These are phyloP conservation scores for Fusarium succisae DNA, from an alignment of 2,329 filamentous ascomycete species.

Conservation along the genomic window DNA sequence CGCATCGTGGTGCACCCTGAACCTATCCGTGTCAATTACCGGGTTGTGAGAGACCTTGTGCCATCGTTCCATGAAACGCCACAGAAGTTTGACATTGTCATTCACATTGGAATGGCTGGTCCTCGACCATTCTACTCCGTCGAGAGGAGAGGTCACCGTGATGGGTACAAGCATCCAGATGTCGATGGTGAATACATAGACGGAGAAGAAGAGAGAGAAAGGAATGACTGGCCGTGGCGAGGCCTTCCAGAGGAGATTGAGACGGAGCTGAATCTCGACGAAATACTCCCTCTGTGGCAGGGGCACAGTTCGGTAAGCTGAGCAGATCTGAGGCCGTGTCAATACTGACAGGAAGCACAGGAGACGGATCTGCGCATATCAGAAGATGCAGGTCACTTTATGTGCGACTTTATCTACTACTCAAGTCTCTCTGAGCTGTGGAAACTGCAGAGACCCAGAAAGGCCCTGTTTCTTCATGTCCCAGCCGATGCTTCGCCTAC, in stretches of 20 bases:
- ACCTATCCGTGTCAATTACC: constrained; percentile 77
- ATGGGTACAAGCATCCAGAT: constrained; percentile 76
- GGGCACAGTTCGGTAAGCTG: constrained; percentile 57
- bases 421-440: constrained; percentile 69
- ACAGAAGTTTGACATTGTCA: constrained; percentile 66
- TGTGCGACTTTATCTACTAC: constrained; percentile 84
- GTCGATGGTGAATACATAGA: constrained; percentile 71
- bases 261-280: constrained; percentile 66
- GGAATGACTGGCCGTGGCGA: constrained; percentile 63
- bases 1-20: constrained; percentile 72
- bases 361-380: constrained; percentile 66
- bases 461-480: constrained; percentile 77
- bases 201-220: constrained; percentile 61
- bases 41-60: constrained; percentile 69
- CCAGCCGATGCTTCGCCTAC: constrained; percentile 66
- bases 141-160: constrained; percentile 75
- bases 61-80: constrained; percentile 67
- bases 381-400: constrained; percentile 75
- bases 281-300: constrained; percentile 66
- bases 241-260: constrained; percentile 64
- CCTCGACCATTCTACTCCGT: constrained; percentile 71
- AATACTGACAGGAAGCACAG: constrained; percentile 41
- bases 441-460: constrained; percentile 56
- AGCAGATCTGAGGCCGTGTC: background rate
- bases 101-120: constrained; percentile 86